Evolutionary conservation across 2,329 filamentous ascomycete species (phyloP).

Genomic region (Neofusicoccum laricinum): DNA sequence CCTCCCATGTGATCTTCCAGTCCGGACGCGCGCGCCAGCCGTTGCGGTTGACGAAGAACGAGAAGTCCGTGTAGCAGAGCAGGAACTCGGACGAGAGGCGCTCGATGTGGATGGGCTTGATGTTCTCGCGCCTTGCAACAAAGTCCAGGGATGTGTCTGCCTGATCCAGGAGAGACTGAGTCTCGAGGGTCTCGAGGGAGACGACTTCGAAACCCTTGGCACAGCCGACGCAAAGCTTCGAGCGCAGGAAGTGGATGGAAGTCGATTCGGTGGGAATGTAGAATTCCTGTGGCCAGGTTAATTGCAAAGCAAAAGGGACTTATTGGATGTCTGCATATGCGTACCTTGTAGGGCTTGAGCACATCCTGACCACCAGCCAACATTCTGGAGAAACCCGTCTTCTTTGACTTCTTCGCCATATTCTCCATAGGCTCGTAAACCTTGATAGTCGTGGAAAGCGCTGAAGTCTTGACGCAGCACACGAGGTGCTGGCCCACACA

Average conservation of each 20-base stretch:
- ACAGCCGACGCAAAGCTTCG: conserved; percentile 94
- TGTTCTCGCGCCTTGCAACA: conserved; percentile 87
- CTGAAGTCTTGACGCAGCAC: conserved; percentile 92
- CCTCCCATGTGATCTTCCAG: conserved; percentile 98
- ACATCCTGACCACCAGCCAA: conserved; percentile 92
- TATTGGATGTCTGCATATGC: conserved; percentile 17
- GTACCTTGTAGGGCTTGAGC: conserved; percentile 83
- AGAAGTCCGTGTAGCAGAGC: conserved; percentile 97
- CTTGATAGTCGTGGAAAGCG: conserved; percentile 93
- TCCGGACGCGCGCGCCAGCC: conserved; percentile 94
- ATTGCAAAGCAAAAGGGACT: not conserved
- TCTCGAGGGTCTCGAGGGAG: conserved; percentile 94
- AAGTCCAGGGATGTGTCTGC: conserved; percentile 98
- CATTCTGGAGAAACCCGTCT: conserved; percentile 93
- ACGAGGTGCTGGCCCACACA: conserved; percentile 92
- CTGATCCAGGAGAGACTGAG: conserved; percentile 93
- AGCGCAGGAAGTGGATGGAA: conserved; percentile 95
- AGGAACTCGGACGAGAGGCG: conserved; percentile 95
- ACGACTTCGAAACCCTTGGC: conserved; percentile 96
- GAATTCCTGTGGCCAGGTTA: conserved; percentile 65
- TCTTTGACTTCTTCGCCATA: conserved; percentile 90
- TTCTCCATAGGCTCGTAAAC: conserved; percentile 98
- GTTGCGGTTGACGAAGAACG: conserved; percentile 98
- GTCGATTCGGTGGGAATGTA: conserved; percentile 99
- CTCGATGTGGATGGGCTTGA: conserved; percentile 95